phyloP scores from a whole-genome alignment of 2,329 filamentous ascomycete genomes.

The Pyrenophora seminiperda region DNA sequence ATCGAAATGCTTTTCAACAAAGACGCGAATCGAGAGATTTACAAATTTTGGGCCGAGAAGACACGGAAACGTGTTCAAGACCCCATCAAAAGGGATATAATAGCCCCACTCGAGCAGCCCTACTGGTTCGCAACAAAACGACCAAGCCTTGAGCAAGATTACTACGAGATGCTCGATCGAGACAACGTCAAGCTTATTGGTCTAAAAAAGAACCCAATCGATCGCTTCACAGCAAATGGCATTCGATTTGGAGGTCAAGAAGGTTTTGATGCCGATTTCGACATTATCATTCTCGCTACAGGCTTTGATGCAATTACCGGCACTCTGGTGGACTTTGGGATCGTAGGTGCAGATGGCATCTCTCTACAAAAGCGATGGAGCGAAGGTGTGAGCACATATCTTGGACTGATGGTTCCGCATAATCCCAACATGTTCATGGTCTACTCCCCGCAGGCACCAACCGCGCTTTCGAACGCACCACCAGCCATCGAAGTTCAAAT shows the following conservation, averaged over 20 bases:
- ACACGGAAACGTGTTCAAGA: not conserved
- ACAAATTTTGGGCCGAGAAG: not conserved
- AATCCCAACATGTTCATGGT: constrained; percentile 20
- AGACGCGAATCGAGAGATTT: not conserved
- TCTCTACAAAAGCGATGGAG: constrained; percentile 14
- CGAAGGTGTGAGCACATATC: constrained; percentile 13
- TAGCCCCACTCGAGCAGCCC: not conserved
- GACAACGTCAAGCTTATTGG: not conserved
- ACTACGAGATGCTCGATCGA: not conserved
- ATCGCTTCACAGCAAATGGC: not conserved
- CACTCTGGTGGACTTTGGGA: constrained; percentile 34
- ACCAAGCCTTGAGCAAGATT: not conserved
- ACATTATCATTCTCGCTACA: constrained; percentile 47
- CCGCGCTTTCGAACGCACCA: constrained; percentile 46
- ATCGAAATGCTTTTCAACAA: not conserved
- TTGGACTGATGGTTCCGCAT: constrained; percentile 12
- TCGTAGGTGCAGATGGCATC: constrained; percentile 24
- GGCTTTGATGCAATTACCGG: constrained; percentile 42
- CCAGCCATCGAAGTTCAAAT: constrained; percentile 46
- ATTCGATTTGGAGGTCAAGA: not conserved
- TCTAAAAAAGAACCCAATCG: not conserved
- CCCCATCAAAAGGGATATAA: not conserved
- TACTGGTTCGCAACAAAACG: not conserved
- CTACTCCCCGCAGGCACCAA: constrained; percentile 20
- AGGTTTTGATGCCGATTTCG: constrained; percentile 33